A percentile compares a stretch with the other conserved stretches of the same genome.
These are phyloP conservation scores for Fagopyrum esculentum DNA, from an alignment of 148 eudicot genomes.

Conservation along the genomic window DNA sequence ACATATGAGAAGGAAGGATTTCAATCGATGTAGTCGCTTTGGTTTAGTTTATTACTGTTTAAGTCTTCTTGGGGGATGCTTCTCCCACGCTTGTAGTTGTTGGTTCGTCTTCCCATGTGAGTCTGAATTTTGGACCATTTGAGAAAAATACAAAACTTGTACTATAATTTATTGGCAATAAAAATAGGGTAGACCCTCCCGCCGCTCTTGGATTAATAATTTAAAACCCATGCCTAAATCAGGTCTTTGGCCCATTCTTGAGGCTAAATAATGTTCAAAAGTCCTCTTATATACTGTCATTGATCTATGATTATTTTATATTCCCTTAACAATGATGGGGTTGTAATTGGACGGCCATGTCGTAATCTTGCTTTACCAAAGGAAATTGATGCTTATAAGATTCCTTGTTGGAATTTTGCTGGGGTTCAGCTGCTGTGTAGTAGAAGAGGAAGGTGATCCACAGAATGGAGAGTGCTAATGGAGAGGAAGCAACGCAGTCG, in stretches of 20 bases:
- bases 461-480: conserved; percentile 21
- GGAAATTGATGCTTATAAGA: neutral
- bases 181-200: conserved; percentile 8
- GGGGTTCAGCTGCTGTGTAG: conserved; percentile 8
- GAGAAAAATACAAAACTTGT: conserved; percentile 1
- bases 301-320: conserved; percentile 2
- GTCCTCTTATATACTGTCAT: neutral
- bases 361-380: neutral
- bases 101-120: conserved; percentile 12
- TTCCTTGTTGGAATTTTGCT: neutral
- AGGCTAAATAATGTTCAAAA: conserved; percentile 3
- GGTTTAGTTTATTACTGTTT: neutral
- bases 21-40: neutral
- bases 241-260: conserved; percentile 6
- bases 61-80: conserved; percentile 4
- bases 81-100: neutral
- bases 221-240: neutral
- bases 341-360: neutral
- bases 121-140: neutral
- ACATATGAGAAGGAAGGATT: neutral
- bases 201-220: neutral
- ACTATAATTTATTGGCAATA: neutral
- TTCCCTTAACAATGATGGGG: neutral
- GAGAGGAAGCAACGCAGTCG: conserved; percentile 22
- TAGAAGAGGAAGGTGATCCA: conserved; percentile 9